These are phyloP conservation scores for Ceratocystiopsis minuta DNA, from an alignment of 2,329 filamentous ascomycete genomes.

Conservation along the genomic window DNA sequence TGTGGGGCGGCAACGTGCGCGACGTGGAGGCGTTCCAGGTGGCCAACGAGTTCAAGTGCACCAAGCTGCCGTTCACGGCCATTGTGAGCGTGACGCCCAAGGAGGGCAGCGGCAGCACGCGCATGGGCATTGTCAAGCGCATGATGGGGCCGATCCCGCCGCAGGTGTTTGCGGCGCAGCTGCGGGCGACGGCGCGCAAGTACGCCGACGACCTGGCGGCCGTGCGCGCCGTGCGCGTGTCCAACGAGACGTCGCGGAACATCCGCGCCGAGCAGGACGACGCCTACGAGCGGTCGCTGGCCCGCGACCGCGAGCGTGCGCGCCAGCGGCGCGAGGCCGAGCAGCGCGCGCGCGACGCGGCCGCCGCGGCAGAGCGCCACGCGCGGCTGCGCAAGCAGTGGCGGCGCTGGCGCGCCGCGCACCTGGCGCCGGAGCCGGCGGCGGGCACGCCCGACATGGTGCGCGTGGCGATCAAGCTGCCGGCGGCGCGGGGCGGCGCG, in stretches of 20 bases:
- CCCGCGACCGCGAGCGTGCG: slow-evolving; percentile 70
- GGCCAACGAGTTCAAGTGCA: slow-evolving; percentile 68
- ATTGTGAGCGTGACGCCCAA: slow-evolving; percentile 76
- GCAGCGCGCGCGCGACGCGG: slow-evolving; percentile 39
- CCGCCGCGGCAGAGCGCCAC: slow-evolving; percentile 37
- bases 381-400: slow-evolving; percentile 35
- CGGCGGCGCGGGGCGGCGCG: slow-evolving; percentile 41
- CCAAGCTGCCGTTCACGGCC: slow-evolving; percentile 80
- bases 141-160: slow-evolving; percentile 55
- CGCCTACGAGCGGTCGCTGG: slow-evolving; percentile 83
- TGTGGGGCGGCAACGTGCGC: slow-evolving; percentile 87
- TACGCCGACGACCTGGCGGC: slow-evolving; percentile 59
- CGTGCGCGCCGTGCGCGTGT: slow-evolving; percentile 57
- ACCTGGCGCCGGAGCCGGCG: slow-evolving; percentile 45
- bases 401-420: slow-evolving; percentile 59
- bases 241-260: slow-evolving; percentile 63
- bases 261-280: slow-evolving; percentile 79
- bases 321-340: slow-evolving; percentile 52
- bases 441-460: slow-evolving; percentile 47
- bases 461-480: slow-evolving; percentile 50
- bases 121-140: slow-evolving; percentile 79
- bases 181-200: slow-evolving; percentile 54
- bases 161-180: slow-evolving; percentile 54
- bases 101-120: slow-evolving; percentile 53
- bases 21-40: slow-evolving; percentile 93